Evolutionary conservation across 2,329 filamentous ascomycete species (phyloP).

Genomic region (Aaosphaeria arxii): DNA sequence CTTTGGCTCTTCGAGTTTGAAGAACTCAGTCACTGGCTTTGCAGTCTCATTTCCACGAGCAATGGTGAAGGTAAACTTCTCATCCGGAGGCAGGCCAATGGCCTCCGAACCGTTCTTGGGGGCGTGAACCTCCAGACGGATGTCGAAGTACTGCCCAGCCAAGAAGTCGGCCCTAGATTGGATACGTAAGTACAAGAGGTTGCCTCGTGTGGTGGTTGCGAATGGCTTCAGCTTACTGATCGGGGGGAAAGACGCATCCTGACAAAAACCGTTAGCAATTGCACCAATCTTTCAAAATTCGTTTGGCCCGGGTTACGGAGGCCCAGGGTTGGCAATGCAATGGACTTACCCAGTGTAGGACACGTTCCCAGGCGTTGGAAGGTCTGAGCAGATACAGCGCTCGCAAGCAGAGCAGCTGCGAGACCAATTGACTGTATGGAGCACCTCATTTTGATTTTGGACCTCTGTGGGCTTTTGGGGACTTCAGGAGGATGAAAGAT

Average conservation of each 20-base stretch:
- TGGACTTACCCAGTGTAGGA: conserved; percentile 48
- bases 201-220: conserved; percentile 1
- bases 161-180: conserved; percentile 67
- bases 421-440: conserved; percentile 19
- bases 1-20: conserved; percentile 66
- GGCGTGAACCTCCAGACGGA: conserved; percentile 78
- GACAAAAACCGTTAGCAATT: conserved; percentile 11
- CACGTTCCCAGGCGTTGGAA: conserved; percentile 56
- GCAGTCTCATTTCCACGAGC: conserved; percentile 58
- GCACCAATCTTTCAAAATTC: neutral
- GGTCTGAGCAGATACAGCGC: conserved; percentile 46
- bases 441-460: conserved; percentile 25
- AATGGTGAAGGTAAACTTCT: conserved; percentile 73
- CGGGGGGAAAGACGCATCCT: conserved; percentile 56
- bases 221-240: conserved; percentile 44
- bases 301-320: neutral
- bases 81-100: conserved; percentile 67
- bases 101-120: conserved; percentile 79
- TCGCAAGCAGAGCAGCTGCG: conserved; percentile 24
- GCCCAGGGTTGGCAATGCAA: neutral
- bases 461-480: conserved; percentile 3
- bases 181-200: conserved; percentile 5
- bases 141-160: conserved; percentile 79
- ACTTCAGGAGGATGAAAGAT: neutral
- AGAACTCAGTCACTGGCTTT: conserved; percentile 62